These are phyloP conservation scores for Venturiaceae sp. DNA, from an alignment of 2,329 filamentous ascomycete species.

Conservation along the genomic window DNA sequence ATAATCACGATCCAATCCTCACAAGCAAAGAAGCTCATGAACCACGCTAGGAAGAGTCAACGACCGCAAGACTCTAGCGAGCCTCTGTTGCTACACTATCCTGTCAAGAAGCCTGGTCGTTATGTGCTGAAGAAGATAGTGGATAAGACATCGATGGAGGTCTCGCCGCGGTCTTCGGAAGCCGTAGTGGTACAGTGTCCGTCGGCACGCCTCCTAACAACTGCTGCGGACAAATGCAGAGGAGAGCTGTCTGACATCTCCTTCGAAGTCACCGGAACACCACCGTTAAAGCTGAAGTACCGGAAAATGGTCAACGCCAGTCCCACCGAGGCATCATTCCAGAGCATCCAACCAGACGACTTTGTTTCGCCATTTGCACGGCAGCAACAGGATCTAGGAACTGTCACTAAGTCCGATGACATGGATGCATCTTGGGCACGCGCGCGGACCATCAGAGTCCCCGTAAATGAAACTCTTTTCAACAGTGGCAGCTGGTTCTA, in stretches of 20 bases:
- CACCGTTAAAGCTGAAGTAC: constrained; percentile 87
- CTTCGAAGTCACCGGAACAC: constrained; percentile 76
- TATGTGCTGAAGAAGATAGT: constrained; percentile 79
- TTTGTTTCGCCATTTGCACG: constrained; percentile 68
- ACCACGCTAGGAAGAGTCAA: constrained; percentile 41
- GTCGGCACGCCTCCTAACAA: constrained; percentile 59
- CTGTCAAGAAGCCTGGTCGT: constrained; percentile 75
- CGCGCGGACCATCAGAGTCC: constrained; percentile 63
- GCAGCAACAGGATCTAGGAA: constrained; percentile 46
- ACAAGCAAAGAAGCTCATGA: constrained; percentile 67
- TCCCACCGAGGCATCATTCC: constrained; percentile 77
- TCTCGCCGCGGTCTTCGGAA: constrained; percentile 65
- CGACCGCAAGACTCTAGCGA: constrained; percentile 35
- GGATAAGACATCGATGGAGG: constrained; percentile 89
- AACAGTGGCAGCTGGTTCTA: constrained; percentile 78
- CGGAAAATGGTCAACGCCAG: constrained; percentile 78
- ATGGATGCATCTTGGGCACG: constrained; percentile 75
- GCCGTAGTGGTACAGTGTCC: constrained; percentile 83
- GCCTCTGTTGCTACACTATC: constrained; percentile 60
- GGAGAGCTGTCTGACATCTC: constrained; percentile 81
- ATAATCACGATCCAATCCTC: constrained; percentile 64
- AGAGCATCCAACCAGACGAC: constrained; percentile 86
- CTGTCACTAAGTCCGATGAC: constrained; percentile 23
- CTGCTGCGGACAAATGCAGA: constrained; percentile 62
- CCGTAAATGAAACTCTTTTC: constrained; percentile 82